Percentiles rank a stretch among this genome's conserved stretches.
Conservation (phyloP, 352 stramenopile species). For the Salisapilia sapeloensis region DNA sequence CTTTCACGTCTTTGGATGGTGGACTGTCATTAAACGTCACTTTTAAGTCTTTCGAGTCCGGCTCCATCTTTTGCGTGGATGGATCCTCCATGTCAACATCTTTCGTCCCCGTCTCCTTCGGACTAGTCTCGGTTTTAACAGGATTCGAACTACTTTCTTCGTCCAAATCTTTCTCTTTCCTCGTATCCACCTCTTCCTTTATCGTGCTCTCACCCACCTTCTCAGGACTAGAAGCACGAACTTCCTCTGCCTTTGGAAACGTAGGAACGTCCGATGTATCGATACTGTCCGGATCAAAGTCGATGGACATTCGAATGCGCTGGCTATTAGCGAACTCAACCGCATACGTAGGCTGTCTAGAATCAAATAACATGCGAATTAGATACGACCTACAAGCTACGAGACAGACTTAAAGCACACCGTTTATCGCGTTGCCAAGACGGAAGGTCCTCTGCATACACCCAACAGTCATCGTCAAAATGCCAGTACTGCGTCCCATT, state of each 20-base stretch:
- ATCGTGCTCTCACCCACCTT: too few species aligned
- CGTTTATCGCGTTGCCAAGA: slow-evolving; percentile 27
- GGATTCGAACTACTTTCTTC: too few species aligned
- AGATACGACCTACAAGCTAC: too few species aligned
- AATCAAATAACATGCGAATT: too few species aligned
- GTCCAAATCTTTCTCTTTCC: slow-evolving; percentile 4
- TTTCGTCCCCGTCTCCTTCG: too few species aligned
- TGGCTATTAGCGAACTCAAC: slow-evolving; percentile 64
- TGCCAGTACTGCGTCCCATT: slow-evolving; percentile 68
- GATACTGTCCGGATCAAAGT: slow-evolving; percentile 30
- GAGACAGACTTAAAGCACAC: too few species aligned
- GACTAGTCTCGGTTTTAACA: too few species aligned
- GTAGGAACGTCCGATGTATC: too few species aligned
- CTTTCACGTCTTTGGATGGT: too few species aligned
- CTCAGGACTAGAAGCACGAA: too few species aligned
- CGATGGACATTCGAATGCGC: slow-evolving; percentile 59
- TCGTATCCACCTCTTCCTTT: not conserved
- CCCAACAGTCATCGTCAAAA: slow-evolving; percentile 72
- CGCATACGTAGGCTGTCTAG: slow-evolving; percentile 24
- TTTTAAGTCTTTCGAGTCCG: not conserved
- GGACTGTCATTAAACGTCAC: too few species aligned
- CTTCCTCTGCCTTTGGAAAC: too few species aligned
- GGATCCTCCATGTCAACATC: slow-evolving; percentile 1
- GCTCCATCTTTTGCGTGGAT: not conserved
- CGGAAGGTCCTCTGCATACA: slow-evolving; percentile 65